Evolutionary conservation across 495 filamentous ascomycete genomes (phyloP).

Genomic region (Zalerion maritima): DNA sequence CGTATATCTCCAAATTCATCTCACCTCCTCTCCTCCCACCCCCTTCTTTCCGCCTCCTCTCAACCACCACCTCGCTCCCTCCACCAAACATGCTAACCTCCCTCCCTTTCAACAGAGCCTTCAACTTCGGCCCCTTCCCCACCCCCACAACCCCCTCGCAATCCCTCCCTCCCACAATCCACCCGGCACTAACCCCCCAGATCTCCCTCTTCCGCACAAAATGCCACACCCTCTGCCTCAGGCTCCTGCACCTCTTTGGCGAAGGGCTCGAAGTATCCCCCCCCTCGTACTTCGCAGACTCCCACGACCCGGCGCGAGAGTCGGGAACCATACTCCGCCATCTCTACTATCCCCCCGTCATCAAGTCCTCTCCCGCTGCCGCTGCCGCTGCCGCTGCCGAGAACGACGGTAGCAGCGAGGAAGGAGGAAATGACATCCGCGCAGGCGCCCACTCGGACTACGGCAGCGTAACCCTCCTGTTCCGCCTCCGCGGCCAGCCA

Average conservation of each 20-base stretch:
- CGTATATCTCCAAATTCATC: not conserved
- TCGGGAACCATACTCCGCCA: conserved; percentile 70
- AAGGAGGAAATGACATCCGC: conserved; percentile 45
- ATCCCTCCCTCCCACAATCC: conserved; percentile 55
- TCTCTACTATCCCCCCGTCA: conserved; percentile 60
- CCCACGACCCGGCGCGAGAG: conserved; percentile 14
- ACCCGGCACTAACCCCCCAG: conserved; percentile 38
- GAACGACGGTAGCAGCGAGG: too few relatives aligned
- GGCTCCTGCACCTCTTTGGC: conserved; percentile 60
- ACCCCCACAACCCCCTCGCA: conserved; percentile 64
- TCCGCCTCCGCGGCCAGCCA: conserved; percentile 67
- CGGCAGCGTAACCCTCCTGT: conserved; percentile 74
- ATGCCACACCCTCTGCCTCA: conserved; percentile 61
- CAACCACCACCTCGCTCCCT: too few relatives aligned
- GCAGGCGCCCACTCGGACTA: conserved; percentile 89
- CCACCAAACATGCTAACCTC: conserved; percentile 2
- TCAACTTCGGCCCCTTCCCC: conserved; percentile 78
- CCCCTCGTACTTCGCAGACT: not conserved
- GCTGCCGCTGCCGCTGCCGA: too few relatives aligned
- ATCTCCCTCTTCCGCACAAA: conserved; percentile 48
- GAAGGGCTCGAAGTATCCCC: conserved; percentile 48
- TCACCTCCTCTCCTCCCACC: not conserved
- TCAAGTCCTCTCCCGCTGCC: conserved; percentile 54
- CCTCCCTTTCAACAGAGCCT: conserved; percentile 42
- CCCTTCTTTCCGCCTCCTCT: too few relatives aligned